Percentiles rank a stretch among this genome's conserved stretches.
Evolutionary conservation across 805 yeast genomes (phyloP).

Genomic region (Torulaspora franciscae): DNA sequence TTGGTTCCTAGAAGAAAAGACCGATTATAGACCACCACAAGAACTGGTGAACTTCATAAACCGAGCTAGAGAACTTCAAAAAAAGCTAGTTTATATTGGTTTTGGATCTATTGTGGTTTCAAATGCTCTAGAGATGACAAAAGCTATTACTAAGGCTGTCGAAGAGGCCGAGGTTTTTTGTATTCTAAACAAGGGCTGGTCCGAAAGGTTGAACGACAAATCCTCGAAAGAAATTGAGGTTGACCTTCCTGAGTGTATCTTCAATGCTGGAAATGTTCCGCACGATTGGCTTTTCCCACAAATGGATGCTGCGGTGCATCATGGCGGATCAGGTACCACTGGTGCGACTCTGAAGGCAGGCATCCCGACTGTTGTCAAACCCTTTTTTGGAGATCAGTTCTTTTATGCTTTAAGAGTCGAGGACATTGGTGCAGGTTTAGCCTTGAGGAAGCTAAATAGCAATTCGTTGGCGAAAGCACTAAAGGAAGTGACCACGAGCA

Average conservation of each 20-base stretch:
- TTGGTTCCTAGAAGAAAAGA: slow-evolving; percentile 79
- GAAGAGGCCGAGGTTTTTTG: slow-evolving; percentile 76
- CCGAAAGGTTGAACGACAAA: slow-evolving; percentile 55
- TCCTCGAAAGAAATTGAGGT: slow-evolving; percentile 37
- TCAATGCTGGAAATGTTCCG: slow-evolving; percentile 67
- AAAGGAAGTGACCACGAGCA: slow-evolving; percentile 59
- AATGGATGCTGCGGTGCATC: slow-evolving; percentile 92
- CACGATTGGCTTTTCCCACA: slow-evolving; percentile 93
- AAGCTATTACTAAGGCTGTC: slow-evolving; percentile 76
- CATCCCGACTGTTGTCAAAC: slow-evolving; percentile 83
- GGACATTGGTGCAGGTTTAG: slow-evolving; percentile 81
- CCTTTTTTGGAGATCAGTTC: slow-evolving; percentile 95
- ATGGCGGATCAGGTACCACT: slow-evolving; percentile 96
- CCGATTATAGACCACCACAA: slow-evolving; percentile 54
- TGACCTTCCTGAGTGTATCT: slow-evolving; percentile 60
- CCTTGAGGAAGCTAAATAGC: slow-evolving; percentile 61
- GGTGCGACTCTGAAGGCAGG: slow-evolving; percentile 89
- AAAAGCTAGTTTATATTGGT: slow-evolving; percentile 84
- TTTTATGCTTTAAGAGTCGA: slow-evolving; percentile 85
- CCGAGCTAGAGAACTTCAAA: slow-evolving; percentile 53
- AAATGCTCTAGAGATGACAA: slow-evolving; percentile 72
- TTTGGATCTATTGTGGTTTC: slow-evolving; percentile 93
- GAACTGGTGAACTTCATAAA: slow-evolving; percentile 55
- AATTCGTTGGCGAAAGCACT: slow-evolving; percentile 63
- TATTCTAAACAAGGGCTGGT: slow-evolving; percentile 91